A percentile compares a stretch with the other conserved stretches of the same genome.
phyloP scores from a whole-genome alignment of 2,329 filamentous ascomycete genomes.

The Penicillium italicum region DNA sequence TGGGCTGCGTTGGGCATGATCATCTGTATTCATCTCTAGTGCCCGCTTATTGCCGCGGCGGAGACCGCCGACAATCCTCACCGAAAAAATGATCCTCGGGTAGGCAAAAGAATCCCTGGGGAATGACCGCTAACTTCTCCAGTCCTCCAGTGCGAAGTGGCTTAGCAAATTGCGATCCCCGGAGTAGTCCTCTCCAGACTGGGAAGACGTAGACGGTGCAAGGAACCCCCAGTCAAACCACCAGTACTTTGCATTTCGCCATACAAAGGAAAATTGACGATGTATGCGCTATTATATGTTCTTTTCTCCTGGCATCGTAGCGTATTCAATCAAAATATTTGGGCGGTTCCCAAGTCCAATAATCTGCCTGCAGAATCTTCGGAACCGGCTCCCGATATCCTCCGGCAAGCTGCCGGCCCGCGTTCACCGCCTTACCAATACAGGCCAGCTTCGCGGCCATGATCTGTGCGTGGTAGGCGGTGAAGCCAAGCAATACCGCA shows the following conservation, averaged over 20 bases:
- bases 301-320: neutral
- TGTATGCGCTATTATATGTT: neutral
- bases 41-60: constrained; percentile 2
- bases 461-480: neutral
- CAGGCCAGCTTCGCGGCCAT: neutral
- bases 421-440: neutral
- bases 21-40: neutral
- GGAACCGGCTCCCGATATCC: neutral
- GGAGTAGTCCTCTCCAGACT: neutral
- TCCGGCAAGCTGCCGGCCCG: neutral
- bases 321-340: neutral
- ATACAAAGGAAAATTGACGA: neutral
- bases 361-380: neutral
- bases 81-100: constrained; percentile 1
- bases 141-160: neutral
- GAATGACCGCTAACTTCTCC: neutral
- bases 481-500: constrained; percentile 25
- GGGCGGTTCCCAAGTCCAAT: neutral
- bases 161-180: neutral
- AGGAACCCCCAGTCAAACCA: neutral
- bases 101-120: neutral
- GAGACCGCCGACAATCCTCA: constrained; percentile 2
- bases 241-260: neutral
- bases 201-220: neutral
- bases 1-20: neutral